A percentile compares a stretch with the other conserved stretches of the same genome.
Evolutionary conservation across 371 early-diverging fungal species (phyloP).

Genomic region (Encephalitozoon intestinalis): DNA sequence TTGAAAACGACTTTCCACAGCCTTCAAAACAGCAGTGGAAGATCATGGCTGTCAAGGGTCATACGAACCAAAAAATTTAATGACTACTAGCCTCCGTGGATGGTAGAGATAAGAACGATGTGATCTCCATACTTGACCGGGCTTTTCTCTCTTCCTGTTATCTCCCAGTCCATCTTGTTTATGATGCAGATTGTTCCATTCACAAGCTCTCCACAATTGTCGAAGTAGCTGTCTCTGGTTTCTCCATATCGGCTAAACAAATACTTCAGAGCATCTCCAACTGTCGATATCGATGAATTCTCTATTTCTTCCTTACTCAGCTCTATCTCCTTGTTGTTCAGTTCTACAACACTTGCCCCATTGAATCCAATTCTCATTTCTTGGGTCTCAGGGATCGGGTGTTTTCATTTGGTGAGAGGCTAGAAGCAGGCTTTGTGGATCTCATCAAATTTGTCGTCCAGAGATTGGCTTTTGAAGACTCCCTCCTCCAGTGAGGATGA

Average conservation of each 20-base stretch:
- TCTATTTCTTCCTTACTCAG: background rate
- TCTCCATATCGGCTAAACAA: background rate
- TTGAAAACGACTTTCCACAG: slow-evolving; percentile 28
- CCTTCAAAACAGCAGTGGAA: slow-evolving; percentile 13
- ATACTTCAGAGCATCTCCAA: slow-evolving; percentile 19
- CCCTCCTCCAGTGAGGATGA: background rate
- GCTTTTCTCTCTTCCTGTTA: slow-evolving; percentile 6
- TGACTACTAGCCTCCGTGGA: slow-evolving; percentile 42
- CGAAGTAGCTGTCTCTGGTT: slow-evolving; percentile 11
- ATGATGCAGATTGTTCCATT: slow-evolving; percentile 38
- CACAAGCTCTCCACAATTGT: slow-evolving; percentile 3
- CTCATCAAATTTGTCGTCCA: background rate
- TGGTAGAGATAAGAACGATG: slow-evolving; percentile 34
- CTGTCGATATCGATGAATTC: background rate
- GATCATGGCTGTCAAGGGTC: background rate
- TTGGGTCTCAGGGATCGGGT: background rate
- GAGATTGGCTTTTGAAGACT: background rate
- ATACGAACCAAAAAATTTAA: background rate
- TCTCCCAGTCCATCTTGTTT: slow-evolving; percentile 42
- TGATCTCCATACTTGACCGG: background rate
- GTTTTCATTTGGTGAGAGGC: background rate
- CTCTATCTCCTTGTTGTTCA: slow-evolving; percentile 18
- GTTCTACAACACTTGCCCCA: slow-evolving; percentile 9
- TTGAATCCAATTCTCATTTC: slow-evolving; percentile 38
- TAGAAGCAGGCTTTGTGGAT: background rate